phyloP scores from a whole-genome alignment of 2,329 filamentous ascomycete genomes.

The Hypomyces perniciosus region DNA sequence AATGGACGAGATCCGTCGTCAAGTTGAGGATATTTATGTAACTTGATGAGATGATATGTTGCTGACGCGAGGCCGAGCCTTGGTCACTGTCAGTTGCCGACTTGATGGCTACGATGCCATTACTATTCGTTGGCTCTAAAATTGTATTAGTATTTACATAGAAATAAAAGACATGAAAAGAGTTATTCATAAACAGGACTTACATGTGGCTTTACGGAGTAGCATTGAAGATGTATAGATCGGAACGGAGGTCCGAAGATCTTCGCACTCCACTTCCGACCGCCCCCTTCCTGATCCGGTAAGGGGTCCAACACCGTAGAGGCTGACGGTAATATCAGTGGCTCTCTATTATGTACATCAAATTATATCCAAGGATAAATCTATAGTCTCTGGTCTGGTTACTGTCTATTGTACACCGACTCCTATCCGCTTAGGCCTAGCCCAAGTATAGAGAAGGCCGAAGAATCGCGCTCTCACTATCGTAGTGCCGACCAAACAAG shows the following conservation, averaged over 20 bases:
- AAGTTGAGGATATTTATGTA: not conserved
- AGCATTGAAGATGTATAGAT: not conserved
- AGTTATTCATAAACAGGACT: not conserved
- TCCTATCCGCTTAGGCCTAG: too few species aligned
- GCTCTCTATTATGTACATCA: too few species aligned
- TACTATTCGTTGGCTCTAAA: not conserved
- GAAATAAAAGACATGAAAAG: not conserved
- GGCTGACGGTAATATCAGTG: too few species aligned
- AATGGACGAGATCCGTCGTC: constrained; percentile 3
- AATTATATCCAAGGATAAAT: too few species aligned
- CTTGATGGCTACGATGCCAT: not conserved
- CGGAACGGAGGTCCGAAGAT: constrained; percentile 1
- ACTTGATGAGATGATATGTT: not conserved
- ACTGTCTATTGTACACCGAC: too few species aligned
- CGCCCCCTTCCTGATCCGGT: constrained; percentile 13
- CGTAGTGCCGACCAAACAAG: too few species aligned
- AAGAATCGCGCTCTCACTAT: too few species aligned
- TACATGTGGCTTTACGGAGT: not conserved
- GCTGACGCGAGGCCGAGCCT: not conserved
- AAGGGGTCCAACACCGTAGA: constrained; percentile 3
- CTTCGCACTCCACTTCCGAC: not conserved
- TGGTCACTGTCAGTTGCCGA: not conserved
- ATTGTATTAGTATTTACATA: not conserved
- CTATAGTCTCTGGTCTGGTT: too few species aligned
- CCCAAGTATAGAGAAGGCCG: too few species aligned